Evolutionary conservation across 306 rosid species (phyloP).

Genomic region (Dryas octopetala): DNA sequence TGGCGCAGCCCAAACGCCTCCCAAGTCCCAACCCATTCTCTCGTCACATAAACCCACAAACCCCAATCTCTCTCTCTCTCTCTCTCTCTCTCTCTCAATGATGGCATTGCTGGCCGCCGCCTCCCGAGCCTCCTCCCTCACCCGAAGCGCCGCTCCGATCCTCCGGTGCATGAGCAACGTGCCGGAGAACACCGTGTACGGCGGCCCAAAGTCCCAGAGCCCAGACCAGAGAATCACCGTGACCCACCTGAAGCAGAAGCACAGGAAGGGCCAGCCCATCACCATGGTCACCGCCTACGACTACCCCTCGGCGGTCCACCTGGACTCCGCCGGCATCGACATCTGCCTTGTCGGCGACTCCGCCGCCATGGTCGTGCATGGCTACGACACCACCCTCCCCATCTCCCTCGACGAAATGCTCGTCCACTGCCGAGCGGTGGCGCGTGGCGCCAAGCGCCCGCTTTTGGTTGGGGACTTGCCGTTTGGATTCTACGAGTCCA

Average conservation of each 20-base stretch:
- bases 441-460: constrained; percentile 79
- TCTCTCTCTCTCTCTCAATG: background rate
- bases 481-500: constrained; percentile 74
- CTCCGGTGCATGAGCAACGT: constrained; percentile 67
- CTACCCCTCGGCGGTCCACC: constrained; percentile 80
- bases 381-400: constrained; percentile 77
- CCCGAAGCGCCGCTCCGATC: background rate
- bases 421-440: constrained; percentile 78
- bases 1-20: constrained; percentile 26
- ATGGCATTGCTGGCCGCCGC: constrained; percentile 25
- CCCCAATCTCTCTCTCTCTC: background rate
- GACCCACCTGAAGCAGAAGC: constrained; percentile 52
- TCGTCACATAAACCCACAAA: background rate
- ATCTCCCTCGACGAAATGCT: constrained; percentile 72
- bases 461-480: constrained; percentile 88
- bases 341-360: constrained; percentile 86
- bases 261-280: constrained; percentile 58
- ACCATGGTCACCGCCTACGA: constrained; percentile 94
- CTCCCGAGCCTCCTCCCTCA: constrained; percentile 17
- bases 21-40: background rate
- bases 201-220: constrained; percentile 61
- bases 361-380: constrained; percentile 95
- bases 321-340: constrained; percentile 65
- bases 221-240: constrained; percentile 59
- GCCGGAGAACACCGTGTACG: constrained; percentile 75